Conservation (phyloP, 768 basidiomycete genomes). For the Kwoniella sp. region DNA sequence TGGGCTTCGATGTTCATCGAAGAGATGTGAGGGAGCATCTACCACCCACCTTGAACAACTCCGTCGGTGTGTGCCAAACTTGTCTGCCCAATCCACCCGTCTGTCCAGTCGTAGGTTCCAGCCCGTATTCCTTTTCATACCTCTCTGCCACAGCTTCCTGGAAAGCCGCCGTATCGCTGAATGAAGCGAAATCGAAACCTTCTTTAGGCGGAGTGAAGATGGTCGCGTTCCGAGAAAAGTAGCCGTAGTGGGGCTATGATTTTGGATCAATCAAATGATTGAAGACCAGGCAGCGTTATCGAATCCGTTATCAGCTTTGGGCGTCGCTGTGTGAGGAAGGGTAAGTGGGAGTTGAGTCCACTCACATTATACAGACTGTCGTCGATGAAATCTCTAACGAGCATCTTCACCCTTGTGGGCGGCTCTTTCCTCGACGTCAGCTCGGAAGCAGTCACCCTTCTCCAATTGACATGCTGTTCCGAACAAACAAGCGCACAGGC, state of each 20-base stretch:
- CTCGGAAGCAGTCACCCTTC: conserved; percentile 51
- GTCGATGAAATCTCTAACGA: conserved; percentile 93
- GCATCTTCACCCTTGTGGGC: conserved; percentile 84
- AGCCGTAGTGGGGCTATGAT: conserved; percentile 81
- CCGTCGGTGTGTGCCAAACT: conserved; percentile 98
- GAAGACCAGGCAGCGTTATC: too few relatives aligned
- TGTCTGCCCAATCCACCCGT: conserved; percentile 64
- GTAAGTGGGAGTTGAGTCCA: not conserved
- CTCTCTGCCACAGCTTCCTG: conserved; percentile 75
- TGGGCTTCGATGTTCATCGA: too few relatives aligned
- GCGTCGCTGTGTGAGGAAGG: not conserved
- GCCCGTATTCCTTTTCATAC: conserved; percentile 61
- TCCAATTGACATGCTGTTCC: conserved; percentile 43
- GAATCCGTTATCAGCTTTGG: conserved; percentile 9
- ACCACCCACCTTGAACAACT: conserved; percentile 85
- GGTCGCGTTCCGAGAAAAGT: conserved; percentile 88
- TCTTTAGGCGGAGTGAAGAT: conserved; percentile 68
- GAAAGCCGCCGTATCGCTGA: conserved; percentile 74
- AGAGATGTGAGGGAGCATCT: not conserved
- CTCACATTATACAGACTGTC: conserved; percentile 85
- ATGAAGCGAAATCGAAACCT: conserved; percentile 68
- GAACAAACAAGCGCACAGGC: not conserved
- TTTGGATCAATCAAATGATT: too few relatives aligned
- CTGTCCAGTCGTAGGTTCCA: conserved; percentile 16
- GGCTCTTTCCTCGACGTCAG: conserved; percentile 58